phyloP scores from a whole-genome alignment of 2,329 filamentous ascomycete genomes.

The Byssothecium circinans region DNA sequence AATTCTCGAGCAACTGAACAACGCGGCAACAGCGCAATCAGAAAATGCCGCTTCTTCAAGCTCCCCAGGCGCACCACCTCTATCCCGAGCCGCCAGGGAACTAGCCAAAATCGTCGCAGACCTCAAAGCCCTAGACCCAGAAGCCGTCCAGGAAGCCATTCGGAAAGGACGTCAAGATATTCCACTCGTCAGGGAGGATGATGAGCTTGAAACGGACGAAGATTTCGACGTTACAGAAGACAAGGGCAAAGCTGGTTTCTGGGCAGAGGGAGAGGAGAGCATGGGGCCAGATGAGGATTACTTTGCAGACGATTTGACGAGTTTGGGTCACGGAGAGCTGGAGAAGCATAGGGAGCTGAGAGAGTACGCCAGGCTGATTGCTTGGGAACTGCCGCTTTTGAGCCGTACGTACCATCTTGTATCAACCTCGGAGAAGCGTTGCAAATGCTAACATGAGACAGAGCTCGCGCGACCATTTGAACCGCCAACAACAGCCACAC shows the following conservation, averaged over 20 bases:
- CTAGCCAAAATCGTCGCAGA: conserved; percentile 25
- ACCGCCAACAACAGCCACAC: conserved; percentile 66
- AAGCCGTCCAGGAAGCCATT: conserved; percentile 21
- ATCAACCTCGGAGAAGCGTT: background rate
- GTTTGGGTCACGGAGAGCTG: conserved; percentile 80
- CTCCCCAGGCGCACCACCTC: background rate
- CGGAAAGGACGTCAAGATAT: conserved; percentile 28
- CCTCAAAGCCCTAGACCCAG: conserved; percentile 28
- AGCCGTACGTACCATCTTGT: conserved; percentile 65
- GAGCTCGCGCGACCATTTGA: conserved; percentile 82
- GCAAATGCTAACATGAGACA: conserved; percentile 41
- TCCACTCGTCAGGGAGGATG: conserved; percentile 14
- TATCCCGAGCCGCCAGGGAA: conserved; percentile 18
- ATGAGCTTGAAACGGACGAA: conserved; percentile 26
- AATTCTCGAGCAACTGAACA: no score
- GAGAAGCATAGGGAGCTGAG: conserved; percentile 86
- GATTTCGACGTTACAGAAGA: conserved; percentile 27
- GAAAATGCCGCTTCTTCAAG: no score
- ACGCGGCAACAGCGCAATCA: no score
- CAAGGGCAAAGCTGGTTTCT: conserved; percentile 31
- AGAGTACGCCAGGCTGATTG: conserved; percentile 82
- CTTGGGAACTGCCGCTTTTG: conserved; percentile 94
- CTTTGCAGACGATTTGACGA: conserved; percentile 81
- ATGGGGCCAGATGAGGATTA: conserved; percentile 63
- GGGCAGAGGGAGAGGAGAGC: conserved; percentile 48